Conservation (phyloP, 805 yeast species). For the Ogataea siamensis region DNA sequence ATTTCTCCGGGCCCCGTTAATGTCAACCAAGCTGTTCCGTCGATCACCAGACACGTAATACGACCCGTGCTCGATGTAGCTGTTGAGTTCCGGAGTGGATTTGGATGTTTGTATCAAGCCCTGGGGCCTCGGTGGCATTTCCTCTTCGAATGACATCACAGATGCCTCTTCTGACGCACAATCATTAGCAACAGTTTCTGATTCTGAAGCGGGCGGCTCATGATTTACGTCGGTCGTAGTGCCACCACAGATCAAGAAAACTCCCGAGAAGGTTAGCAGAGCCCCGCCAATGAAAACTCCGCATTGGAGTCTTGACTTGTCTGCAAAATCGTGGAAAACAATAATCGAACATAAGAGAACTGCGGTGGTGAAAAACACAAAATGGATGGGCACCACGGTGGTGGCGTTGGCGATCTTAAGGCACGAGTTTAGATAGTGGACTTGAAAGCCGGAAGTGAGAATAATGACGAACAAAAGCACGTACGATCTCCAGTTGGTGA, state of each 20-base stretch:
- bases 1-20: conserved; percentile 12
- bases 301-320: conserved; percentile 24
- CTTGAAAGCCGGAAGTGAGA: conserved; percentile 41
- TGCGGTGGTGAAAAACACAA: conserved; percentile 45
- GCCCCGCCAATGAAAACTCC: conserved; percentile 36
- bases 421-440: conserved; percentile 38
- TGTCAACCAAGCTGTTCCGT: conserved; percentile 18
- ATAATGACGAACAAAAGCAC: conserved; percentile 32
- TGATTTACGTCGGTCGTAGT: conserved; percentile 3
- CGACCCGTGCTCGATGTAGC: not conserved
- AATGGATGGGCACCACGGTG: conserved; percentile 49
- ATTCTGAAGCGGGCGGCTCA: conserved; percentile 1
- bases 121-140: conserved; percentile 1
- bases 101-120: conserved; percentile 19
- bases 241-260: conserved; percentile 36
- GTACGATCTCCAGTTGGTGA: conserved; percentile 33
- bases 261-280: conserved; percentile 40
- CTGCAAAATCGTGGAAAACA: conserved; percentile 40
- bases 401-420: conserved; percentile 42
- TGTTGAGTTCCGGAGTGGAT: conserved; percentile 20
- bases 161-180: conserved; percentile 11
- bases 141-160: conserved; percentile 11
- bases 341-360: conserved; percentile 43
- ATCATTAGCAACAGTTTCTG: not conserved
- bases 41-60: conserved; percentile 2